A percentile compares a stretch with the other conserved stretches of the same genome.
Conservation (phyloP, 148 eudicot species). For the Nyssa sinensis region DNA sequence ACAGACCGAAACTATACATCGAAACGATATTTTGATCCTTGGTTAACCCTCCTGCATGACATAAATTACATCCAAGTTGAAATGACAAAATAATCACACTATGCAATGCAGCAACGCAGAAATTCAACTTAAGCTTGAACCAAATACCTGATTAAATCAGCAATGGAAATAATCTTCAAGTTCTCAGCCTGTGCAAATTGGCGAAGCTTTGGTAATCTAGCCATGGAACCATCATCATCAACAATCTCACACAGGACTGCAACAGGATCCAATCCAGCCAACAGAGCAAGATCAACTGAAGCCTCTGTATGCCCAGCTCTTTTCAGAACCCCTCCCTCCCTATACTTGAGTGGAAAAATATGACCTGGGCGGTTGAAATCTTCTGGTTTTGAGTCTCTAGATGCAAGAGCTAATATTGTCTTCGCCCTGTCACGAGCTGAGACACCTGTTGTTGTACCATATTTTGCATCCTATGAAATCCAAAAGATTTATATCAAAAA, state of each 20-base stretch:
- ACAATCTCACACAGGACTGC: conserved; percentile 80
- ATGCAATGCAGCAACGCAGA: not conserved
- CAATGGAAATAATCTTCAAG: conserved; percentile 66
- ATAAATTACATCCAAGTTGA: not conserved
- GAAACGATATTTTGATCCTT: too few relatives aligned
- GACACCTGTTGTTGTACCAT: conserved; percentile 76
- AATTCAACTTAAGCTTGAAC: not conserved
- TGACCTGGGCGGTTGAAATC: conserved; percentile 88
- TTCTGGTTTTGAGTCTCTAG: conserved; percentile 60
- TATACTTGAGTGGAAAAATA: conserved; percentile 72
- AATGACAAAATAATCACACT: not conserved
- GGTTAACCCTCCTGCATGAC: not conserved
- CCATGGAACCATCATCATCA: conserved; percentile 91
- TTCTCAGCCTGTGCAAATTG: conserved; percentile 59
- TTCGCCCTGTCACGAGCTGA: conserved; percentile 69
- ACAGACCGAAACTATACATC: too few relatives aligned
- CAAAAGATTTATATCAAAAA: not conserved
- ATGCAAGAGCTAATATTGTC: conserved; percentile 63
- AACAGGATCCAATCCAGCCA: conserved; percentile 69
- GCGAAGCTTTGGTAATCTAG: conserved; percentile 72
- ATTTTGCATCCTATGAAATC: conserved; percentile 63
- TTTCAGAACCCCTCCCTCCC: conserved; percentile 75
- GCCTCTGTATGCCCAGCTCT: conserved; percentile 89
- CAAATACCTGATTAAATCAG: conserved; percentile 63
- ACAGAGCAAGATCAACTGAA: conserved; percentile 63